Base-by-base conservation (phyloP, 225 moss, liverwort and hornwort genomes). In the Neckera pumila region DNA sequence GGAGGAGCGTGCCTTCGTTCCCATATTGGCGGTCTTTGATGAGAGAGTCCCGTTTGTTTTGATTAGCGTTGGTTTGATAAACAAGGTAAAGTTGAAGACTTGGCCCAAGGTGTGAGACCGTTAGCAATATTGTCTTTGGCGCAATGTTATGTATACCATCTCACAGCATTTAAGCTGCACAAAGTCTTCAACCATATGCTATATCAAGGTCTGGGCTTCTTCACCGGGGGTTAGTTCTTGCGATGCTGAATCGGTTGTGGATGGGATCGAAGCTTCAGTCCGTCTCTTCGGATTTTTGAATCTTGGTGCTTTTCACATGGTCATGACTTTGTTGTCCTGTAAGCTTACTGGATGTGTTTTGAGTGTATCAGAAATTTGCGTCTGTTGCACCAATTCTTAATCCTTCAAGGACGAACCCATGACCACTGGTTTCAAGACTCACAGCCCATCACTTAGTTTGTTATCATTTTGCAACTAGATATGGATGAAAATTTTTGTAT, bases 1-100 rank as follows among this genome's bases (percentile, higher is more conserved):
- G 65, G 76, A 88, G 81, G 89, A 87, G 82, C 85, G 69, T 92
- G 80, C 87, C 85, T 84, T 90, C 86, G 90, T 90, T 88, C 79
- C 87, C 73, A 76, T 84, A 89, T 83, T 73, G 77, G 74, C 84
- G 80, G 57, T 82, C 89, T 83, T 71, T 83, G 86, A 80, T 36
- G 89, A 75, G 80, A 79, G 70, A 60, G 49, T 59, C 80, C 66
- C 77, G 62, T 83, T 88, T 89, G 85, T 79, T 90, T 84, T 90
- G 71, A 85, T 53, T 81, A 92, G 85, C 82, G 75, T 86, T 83
- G 90, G 87, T 89, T 89, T 90, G 91, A 84, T 38, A 61, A 77
- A 58, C 60, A 87, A 79, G 77, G 79, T 64, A 72, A 80, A 86
- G 88, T 89, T 89, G 79, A 88, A 84, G 86, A 60, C 79, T 67